A percentile compares a stretch with the other conserved stretches of the same genome.
phyloP scores from a whole-genome alignment of 2,329 filamentous ascomycete genomes.

The Trichoderma asperellum region DNA sequence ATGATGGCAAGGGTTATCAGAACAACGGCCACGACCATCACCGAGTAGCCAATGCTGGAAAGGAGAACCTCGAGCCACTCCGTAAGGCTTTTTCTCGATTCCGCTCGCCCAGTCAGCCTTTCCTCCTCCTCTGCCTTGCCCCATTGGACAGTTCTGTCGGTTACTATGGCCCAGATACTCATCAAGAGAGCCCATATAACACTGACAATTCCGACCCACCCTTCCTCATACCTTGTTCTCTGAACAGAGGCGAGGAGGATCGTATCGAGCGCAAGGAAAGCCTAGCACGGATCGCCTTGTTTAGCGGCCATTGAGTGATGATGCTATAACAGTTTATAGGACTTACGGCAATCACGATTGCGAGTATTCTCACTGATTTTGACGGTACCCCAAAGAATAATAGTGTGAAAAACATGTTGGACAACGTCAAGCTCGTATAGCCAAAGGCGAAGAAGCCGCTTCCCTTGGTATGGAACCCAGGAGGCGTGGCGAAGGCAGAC shows the following conservation, averaged over 20 bases:
- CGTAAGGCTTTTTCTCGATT: slow-evolving; percentile 77
- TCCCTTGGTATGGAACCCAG: slow-evolving; percentile 81
- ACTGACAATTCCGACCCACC: slow-evolving; percentile 86
- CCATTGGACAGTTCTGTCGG: slow-evolving; percentile 84
- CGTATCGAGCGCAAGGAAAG: slow-evolving; percentile 61
- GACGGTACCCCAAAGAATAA: slow-evolving; percentile 89
- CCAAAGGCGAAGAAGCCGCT: slow-evolving; percentile 92
- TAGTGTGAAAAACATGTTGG: slow-evolving; percentile 74
- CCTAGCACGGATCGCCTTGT: slow-evolving; percentile 34
- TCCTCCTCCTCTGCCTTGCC: slow-evolving; percentile 93
- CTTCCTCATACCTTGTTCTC: slow-evolving; percentile 78
- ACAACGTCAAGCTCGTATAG: slow-evolving; percentile 77
- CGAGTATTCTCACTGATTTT: slow-evolving; percentile 74
- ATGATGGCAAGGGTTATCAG: slow-evolving; percentile 80
- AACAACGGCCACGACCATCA: slow-evolving; percentile 70
- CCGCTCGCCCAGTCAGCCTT: slow-evolving; percentile 83
- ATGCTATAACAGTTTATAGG: slow-evolving; percentile 31
- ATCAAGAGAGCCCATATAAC: slow-evolving; percentile 81
- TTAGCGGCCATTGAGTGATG: slow-evolving; percentile 55
- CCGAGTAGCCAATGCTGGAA: slow-evolving; percentile 70
- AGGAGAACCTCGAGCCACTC: slow-evolving; percentile 84
- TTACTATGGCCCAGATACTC: slow-evolving; percentile 75
- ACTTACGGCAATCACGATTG: slow-evolving; percentile 62
- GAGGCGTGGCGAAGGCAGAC: slow-evolving; percentile 87
- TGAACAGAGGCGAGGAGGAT: slow-evolving; percentile 78